Percentiles rank a stretch among this genome's conserved stretches.
These are phyloP conservation scores for Raffaelea ambrosiae DNA, from an alignment of 2,329 filamentous ascomycete genomes.

Conservation along the genomic window DNA sequence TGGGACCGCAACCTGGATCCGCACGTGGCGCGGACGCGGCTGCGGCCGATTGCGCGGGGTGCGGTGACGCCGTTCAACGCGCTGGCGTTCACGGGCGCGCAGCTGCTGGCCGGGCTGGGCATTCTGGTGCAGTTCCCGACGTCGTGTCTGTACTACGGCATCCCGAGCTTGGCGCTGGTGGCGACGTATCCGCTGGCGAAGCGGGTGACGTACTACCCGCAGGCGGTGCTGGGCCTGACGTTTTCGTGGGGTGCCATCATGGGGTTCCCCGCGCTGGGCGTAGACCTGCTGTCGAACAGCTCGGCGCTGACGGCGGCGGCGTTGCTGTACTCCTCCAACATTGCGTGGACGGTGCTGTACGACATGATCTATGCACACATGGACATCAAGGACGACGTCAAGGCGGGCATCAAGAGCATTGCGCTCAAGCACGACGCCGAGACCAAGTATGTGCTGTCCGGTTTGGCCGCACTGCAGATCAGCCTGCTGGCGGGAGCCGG, in stretches of 20 bases:
- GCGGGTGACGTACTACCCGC: constrained; percentile 79
- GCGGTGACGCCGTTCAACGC: constrained; percentile 67
- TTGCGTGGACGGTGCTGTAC: constrained; percentile 82
- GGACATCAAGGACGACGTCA: constrained; percentile 78
- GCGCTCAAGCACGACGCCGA: constrained; percentile 69
- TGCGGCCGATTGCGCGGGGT: constrained; percentile 72
- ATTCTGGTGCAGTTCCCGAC: constrained; percentile 69
- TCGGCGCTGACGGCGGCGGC: constrained; percentile 57
- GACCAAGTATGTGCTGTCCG: constrained; percentile 67
- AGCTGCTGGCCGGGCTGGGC: constrained; percentile 64
- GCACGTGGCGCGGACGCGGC: constrained; percentile 64
- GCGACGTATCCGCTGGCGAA: constrained; percentile 75
- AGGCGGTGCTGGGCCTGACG: constrained; percentile 72
- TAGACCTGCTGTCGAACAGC: constrained; percentile 60
- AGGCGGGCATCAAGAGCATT: constrained; percentile 83
- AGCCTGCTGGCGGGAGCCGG: constrained; percentile 63
- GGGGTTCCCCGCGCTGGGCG: constrained; percentile 75
- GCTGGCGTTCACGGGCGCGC: constrained; percentile 63
- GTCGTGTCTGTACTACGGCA: constrained; percentile 66
- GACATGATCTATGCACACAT: constrained; percentile 94
- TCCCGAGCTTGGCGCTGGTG: constrained; percentile 67
- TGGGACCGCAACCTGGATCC: constrained; percentile 85
- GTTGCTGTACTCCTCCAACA: constrained; percentile 66
- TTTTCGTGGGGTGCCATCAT: constrained; percentile 87
- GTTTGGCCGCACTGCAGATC: constrained; percentile 61